These are phyloP conservation scores for Podospora didyma DNA, from an alignment of 495 filamentous ascomycete species.

Conservation along the genomic window DNA sequence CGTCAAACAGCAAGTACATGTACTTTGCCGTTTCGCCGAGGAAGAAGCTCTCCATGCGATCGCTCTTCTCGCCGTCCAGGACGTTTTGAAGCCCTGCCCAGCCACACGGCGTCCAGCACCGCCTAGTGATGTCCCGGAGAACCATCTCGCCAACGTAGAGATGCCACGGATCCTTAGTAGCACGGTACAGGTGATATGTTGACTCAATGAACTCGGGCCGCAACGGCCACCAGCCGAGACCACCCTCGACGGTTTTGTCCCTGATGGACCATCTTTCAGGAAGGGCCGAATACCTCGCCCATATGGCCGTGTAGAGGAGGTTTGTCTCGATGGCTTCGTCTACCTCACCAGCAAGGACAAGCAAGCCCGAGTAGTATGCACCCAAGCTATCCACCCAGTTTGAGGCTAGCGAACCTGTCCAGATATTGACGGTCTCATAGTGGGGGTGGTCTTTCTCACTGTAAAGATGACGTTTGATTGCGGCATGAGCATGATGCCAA, in stretches of 20 bases:
- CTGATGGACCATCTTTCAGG: constrained; percentile 91
- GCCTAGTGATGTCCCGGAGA: constrained; percentile 76
- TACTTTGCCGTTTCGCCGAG: constrained; percentile 95
- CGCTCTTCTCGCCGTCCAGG: constrained; percentile 77
- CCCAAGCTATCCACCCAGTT: constrained; percentile 95
- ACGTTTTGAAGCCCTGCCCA: constrained; percentile 97
- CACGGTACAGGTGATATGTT: constrained; percentile 86
- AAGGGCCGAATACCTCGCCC: constrained; percentile 87
- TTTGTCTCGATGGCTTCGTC: constrained; percentile 89
- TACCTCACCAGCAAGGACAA: constrained; percentile 79
- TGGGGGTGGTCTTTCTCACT: constrained; percentile 73
- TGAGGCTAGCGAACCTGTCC: constrained; percentile 71
- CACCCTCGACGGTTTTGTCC: constrained; percentile 79
- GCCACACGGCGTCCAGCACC: constrained; percentile 91
- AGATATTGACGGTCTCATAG: constrained; percentile 83
- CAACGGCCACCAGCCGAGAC: constrained; percentile 90
- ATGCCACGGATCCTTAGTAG: constrained; percentile 96
- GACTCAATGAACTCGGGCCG: constrained; percentile 95
- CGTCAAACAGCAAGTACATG: constrained; percentile 82
- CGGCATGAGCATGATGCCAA: constrained; percentile 80
- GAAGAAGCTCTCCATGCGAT: constrained; percentile 99
- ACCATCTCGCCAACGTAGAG: constrained; percentile 95
- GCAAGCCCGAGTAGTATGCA: constrained; percentile 91
- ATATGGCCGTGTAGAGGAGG: constrained; percentile 84
- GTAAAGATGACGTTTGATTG: constrained; percentile 84